Conservation (phyloP, 768 basidiomycete species). For the Macrocybe gigantea region DNA sequence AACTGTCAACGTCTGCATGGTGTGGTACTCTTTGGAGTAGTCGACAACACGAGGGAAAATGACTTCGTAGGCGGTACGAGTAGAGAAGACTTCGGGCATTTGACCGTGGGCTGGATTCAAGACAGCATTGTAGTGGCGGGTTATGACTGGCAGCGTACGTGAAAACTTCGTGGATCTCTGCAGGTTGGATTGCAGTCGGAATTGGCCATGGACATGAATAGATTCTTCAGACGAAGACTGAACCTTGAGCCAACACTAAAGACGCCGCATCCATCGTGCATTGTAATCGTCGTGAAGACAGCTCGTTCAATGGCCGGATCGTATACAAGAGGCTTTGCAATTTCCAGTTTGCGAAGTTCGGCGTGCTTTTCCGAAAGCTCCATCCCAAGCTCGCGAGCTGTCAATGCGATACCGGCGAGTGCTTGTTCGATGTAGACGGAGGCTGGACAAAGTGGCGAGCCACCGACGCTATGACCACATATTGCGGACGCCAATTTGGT, state of each 20-base stretch:
- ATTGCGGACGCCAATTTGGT: constrained; percentile 37
- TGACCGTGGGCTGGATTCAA: constrained; percentile 16
- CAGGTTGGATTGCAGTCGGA: constrained; percentile 26
- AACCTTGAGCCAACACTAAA: constrained; percentile 44
- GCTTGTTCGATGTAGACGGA: constrained; percentile 60
- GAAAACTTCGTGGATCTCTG: constrained; percentile 31
- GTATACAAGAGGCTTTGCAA: constrained; percentile 51
- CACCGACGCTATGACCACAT: constrained; percentile 52
- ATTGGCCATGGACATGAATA: constrained; percentile 41
- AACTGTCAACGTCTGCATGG: constrained; percentile 50
- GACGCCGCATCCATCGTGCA: constrained; percentile 28
- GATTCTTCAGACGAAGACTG: constrained; percentile 23
- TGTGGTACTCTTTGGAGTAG: constrained; percentile 53
- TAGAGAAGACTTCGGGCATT: constrained; percentile 42
- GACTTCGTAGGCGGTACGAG: constrained; percentile 54
- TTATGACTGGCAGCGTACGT: constrained; percentile 26
- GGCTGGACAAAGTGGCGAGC: constrained; percentile 54
- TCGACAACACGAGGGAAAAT: constrained; percentile 67
- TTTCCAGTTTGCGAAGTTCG: constrained; percentile 38
- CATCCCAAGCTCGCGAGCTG: constrained; percentile 22
- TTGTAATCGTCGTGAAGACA: constrained; percentile 33
- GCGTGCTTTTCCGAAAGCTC: constrained; percentile 24
- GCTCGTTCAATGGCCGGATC: constrained; percentile 20
- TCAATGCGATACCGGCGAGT: constrained; percentile 36
- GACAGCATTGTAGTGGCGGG: constrained; percentile 26